Evolutionary conservation across 495 filamentous ascomycete genomes (phyloP).

Genomic region (Penicillium steckii): DNA sequence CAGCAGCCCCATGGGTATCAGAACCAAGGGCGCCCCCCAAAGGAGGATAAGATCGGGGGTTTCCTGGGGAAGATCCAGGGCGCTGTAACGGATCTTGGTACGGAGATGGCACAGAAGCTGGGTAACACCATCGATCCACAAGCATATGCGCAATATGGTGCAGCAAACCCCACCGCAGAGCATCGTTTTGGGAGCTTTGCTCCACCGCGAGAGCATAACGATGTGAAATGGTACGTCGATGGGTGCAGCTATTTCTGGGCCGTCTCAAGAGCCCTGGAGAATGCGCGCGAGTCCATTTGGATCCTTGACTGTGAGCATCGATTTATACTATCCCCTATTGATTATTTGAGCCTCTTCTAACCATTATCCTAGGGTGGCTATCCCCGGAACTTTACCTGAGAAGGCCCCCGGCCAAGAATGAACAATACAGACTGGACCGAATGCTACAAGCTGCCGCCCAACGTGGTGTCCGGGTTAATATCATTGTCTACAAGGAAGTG

Average conservation of each 20-base stretch:
- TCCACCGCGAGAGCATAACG: conserved; percentile 60
- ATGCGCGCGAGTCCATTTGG: conserved; percentile 81
- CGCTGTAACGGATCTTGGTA: conserved; percentile 49
- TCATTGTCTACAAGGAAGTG: conserved; percentile 96
- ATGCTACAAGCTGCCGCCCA: conserved; percentile 87
- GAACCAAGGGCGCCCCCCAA: conserved; percentile 33
- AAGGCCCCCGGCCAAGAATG: conserved; percentile 76
- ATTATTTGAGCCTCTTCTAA: conserved; percentile 9
- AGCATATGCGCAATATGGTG: conserved; percentile 46
- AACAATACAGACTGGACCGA: conserved; percentile 83
- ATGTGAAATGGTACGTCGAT: conserved; percentile 91
- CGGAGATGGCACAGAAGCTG: conserved; percentile 49
- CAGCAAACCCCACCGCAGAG: conserved; percentile 43
- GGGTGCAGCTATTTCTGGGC: conserved; percentile 92
- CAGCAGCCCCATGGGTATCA: conserved; percentile 20
- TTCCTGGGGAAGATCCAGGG: conserved; percentile 58
- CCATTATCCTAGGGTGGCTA: conserved; percentile 66
- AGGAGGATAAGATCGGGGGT: conserved; percentile 46
- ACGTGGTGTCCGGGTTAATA: conserved; percentile 81
- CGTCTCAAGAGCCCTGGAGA: conserved; percentile 79
- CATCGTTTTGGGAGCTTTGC: conserved; percentile 84
- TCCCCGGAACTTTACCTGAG: conserved; percentile 88
- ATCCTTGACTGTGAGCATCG: conserved; percentile 63
- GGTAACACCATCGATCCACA: conserved; percentile 51
- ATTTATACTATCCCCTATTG: neutral